phyloP scores from a whole-genome alignment of 1,139 yeast genomes.

The Scheffersomyces lignicola region DNA sequence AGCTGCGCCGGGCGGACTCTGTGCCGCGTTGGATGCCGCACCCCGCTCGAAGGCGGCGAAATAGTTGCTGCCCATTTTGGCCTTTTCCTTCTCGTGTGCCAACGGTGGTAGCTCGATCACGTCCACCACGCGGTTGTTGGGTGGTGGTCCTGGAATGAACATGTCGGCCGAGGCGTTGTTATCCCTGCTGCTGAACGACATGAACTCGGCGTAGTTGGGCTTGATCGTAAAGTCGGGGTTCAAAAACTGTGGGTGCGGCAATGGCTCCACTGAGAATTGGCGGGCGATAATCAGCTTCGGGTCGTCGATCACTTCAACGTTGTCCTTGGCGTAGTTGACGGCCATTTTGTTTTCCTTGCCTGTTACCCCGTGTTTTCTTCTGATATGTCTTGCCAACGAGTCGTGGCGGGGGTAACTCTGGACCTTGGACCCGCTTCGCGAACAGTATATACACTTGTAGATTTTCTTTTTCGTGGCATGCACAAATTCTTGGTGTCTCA shows the following conservation, averaged over 20 bases:
- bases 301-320: conserved; percentile 42
- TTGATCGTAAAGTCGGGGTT: conserved; percentile 31
- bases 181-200: conserved; percentile 27
- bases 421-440: conserved; percentile 35
- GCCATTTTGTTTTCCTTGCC: conserved; percentile 50
- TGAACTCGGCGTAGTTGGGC: conserved; percentile 32
- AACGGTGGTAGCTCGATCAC: conserved; percentile 13
- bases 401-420: conserved; percentile 50
- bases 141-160: conserved; percentile 4
- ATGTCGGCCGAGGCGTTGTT: conserved; percentile 4
- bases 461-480: conserved; percentile 49
- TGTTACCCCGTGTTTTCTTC: conserved; percentile 48
- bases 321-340: conserved; percentile 48
- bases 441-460: conserved; percentile 45
- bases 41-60: too few relatives aligned
- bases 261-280: conserved; percentile 18
- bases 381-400: conserved; percentile 46
- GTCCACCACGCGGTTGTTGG: conserved; percentile 12
- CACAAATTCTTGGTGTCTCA: conserved; percentile 49
- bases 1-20: too few relatives aligned
- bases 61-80: background rate
- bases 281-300: conserved; percentile 12
- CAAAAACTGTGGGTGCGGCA: conserved; percentile 34
- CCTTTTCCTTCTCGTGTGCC: conserved; percentile 4
- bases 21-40: too few relatives aligned